Evolutionary conservation across 1,139 yeast species (phyloP).

Genomic region (Debaryomycetaceae sp.): DNA sequence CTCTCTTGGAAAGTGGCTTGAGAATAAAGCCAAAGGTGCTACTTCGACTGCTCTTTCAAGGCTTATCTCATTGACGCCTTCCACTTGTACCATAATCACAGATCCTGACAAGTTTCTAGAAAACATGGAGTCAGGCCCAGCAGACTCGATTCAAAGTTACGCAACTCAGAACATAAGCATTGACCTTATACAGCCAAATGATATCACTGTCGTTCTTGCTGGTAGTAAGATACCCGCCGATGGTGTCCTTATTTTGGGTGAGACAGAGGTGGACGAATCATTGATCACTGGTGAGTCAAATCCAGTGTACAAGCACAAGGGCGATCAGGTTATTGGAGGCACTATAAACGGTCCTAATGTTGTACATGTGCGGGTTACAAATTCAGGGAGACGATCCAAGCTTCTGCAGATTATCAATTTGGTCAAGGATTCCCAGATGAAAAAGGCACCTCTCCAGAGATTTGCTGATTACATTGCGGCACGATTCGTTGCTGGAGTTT

Average conservation of each 20-base stretch:
- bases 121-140: neutral
- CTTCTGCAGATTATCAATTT: constrained; percentile 81
- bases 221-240: constrained; percentile 93
- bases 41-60: constrained; percentile 86
- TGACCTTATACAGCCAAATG: constrained; percentile 74
- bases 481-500: constrained; percentile 75
- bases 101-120: constrained; percentile 17
- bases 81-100: constrained; percentile 63
- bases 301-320: constrained; percentile 61
- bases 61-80: constrained; percentile 76
- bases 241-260: constrained; percentile 74
- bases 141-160: constrained; percentile 12
- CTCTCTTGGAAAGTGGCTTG: constrained; percentile 85
- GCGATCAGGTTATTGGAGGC: constrained; percentile 79
- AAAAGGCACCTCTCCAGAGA: constrained; percentile 87
- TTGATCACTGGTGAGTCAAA: constrained; percentile 85
- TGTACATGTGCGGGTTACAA: constrained; percentile 63
- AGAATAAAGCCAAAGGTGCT: constrained; percentile 89
- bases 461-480: constrained; percentile 85
- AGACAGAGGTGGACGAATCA: constrained; percentile 83
- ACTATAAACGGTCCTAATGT: constrained; percentile 80
- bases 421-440: constrained; percentile 85
- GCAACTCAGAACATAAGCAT: constrained; percentile 48
- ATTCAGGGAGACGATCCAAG: constrained; percentile 80
- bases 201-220: constrained; percentile 73